Conservation (phyloP, 352 stramenopile species). For the Pythium folliculosum region DNA sequence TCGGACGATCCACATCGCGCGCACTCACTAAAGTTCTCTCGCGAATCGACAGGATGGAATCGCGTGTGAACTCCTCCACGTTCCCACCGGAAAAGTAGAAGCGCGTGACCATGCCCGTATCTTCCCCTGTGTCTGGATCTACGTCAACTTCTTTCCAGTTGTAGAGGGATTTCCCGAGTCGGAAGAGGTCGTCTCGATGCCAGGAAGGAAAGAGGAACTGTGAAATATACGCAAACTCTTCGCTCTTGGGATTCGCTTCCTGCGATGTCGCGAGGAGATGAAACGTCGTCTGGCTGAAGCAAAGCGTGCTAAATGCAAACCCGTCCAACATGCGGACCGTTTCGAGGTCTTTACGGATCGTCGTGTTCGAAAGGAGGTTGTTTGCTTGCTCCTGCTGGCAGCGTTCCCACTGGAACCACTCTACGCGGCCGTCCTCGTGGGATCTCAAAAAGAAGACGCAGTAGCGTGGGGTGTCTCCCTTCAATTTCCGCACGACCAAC, state of each 20-base stretch:
- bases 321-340: constrained; percentile 27
- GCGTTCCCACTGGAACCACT: constrained; percentile 3
- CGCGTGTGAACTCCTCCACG: constrained; percentile 8
- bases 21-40: neutral
- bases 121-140: neutral
- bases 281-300: neutral
- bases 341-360: neutral
- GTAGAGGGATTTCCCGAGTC: constrained; percentile 2
- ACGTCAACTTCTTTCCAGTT: neutral
- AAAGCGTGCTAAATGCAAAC: constrained; percentile 9
- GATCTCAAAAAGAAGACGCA: constrained; percentile 26
- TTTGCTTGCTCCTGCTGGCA: constrained; percentile 2
- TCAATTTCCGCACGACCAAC: constrained; percentile 20
- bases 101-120: constrained; percentile 5
- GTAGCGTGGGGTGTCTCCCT: neutral
- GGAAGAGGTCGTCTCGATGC: constrained; percentile 10
- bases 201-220: constrained; percentile 12
- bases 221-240: neutral
- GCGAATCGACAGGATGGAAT: neutral
- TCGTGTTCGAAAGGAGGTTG: neutral
- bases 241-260: constrained; percentile 7
- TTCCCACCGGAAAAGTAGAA: constrained; percentile 24
- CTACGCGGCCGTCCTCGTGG: constrained; percentile 10
- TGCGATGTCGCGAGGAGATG: constrained; percentile 7
- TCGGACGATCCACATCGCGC: neutral